Evolutionary conservation across 2,329 filamentous ascomycete genomes (phyloP), one percentile per base, ranked within the genome.

Genomic region (Colletotrichum sp.): DNA sequence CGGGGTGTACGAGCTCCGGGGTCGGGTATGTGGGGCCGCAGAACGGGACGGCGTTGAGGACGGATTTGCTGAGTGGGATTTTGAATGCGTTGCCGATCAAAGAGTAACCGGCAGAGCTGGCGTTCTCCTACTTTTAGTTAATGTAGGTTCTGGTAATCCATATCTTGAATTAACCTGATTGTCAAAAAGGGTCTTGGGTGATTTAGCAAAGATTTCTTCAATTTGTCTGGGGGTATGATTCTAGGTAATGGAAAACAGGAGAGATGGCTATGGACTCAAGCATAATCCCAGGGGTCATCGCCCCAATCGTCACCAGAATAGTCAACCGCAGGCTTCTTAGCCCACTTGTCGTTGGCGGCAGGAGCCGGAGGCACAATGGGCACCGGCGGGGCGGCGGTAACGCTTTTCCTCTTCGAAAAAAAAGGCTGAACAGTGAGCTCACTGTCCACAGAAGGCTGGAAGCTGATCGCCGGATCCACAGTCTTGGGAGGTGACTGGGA

Each of bases 231-330:
- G n/a, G 43, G 43, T 47, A 47, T 47, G 43, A 11, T 47, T 47
- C n/a, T 12, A 4, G 21, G 3, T 21, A 6, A 47, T 47, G 11
- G 11, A 12, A 12, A 47, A 21, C 3, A 47, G 11, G 6, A 47
- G 5, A 47, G 11, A 13, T 21, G 11, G n/a, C n/a, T 47, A 21
- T 47, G n/a, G 3, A n/a, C 43, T 47, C n/a, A 47, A 2, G 43
- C 43, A 13, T 69, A 73, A 31, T 73, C 75, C 73, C 73, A 76
- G 6, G 73, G 75, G 8, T 77, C 76, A 63, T 76, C 74, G 2
- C 78, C 79, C 80, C 79, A 81, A 21, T 76, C 79, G 3, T 76
- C 78, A 5, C 80, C 80, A 1, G 80, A 81, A 36, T 81, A 81
- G 67, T 82, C 79, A 12, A 70, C 76, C 1, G 77, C 76, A 9